Percentiles rank a stretch among this genome's conserved stretches.
These are phyloP conservation scores for Trichosporon faecale DNA, from an alignment of 1,284 basidiomycete species.

Conservation along the genomic window DNA sequence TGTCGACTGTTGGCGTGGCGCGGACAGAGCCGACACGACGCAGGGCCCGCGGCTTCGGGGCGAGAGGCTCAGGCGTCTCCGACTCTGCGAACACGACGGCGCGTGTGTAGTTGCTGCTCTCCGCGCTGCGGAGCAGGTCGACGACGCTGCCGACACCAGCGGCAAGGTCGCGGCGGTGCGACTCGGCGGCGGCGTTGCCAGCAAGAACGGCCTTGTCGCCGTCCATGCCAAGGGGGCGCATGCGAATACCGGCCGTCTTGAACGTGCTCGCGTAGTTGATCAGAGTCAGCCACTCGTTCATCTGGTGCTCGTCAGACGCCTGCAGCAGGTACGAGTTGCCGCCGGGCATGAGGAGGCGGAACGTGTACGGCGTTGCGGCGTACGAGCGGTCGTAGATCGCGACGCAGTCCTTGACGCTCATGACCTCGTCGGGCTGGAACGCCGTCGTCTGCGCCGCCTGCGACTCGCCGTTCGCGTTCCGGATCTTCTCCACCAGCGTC, in stretches of 20 bases:
- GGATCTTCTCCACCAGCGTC: conserved; percentile 59
- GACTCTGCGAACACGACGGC: neutral
- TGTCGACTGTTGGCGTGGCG: conserved; percentile 28
- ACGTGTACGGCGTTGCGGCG: conserved; percentile 69
- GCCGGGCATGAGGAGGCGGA: conserved; percentile 73
- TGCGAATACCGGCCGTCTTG: conserved; percentile 77
- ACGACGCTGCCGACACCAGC: neutral
- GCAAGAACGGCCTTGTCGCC: conserved; percentile 69
- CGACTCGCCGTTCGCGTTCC: conserved; percentile 32
- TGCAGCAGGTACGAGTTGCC: conserved; percentile 75
- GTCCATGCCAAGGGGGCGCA: conserved; percentile 70
- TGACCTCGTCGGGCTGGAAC: conserved; percentile 81
- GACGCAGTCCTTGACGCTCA: conserved; percentile 72
- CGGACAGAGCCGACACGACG: conserved; percentile 25
- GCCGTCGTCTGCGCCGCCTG: conserved; percentile 57
- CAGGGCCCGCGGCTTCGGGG: conserved; percentile 5
- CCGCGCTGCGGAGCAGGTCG: neutral
- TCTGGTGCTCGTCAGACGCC: conserved; percentile 66
- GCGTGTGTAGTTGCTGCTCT: conserved; percentile 2
- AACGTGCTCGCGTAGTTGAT: conserved; percentile 96
- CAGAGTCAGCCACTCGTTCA: conserved; percentile 86
- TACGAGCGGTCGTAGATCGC: conserved; percentile 77
- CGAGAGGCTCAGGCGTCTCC: neutral
- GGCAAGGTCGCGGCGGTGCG: conserved; percentile 56
- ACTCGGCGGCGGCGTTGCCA: conserved; percentile 76